Conservation (phyloP, 306 rosid species). For the Carpinus fangiana region DNA sequence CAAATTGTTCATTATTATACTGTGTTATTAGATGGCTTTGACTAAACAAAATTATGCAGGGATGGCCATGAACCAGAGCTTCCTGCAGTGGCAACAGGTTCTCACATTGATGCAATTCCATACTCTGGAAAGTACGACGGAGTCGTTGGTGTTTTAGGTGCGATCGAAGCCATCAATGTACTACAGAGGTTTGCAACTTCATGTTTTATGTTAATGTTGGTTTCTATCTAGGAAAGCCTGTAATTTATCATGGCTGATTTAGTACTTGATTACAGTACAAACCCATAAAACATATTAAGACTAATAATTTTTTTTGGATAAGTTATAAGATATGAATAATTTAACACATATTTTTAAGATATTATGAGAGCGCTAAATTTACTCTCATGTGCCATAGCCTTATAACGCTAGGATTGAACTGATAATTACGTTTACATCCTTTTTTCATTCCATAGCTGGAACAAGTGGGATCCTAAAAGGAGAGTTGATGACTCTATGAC, state of each 20-base stretch:
- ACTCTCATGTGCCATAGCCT: not conserved
- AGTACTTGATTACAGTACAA: not conserved
- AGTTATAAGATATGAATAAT: not conserved
- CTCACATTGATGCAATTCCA: constrained; percentile 96
- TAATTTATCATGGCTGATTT: constrained; percentile 1
- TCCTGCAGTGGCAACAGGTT: constrained; percentile 89
- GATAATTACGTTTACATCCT: constrained; percentile 7
- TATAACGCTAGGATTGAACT: constrained; percentile 1
- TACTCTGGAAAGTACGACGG: constrained; percentile 98
- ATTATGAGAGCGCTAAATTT: not conserved
- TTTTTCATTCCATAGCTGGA: not conserved
- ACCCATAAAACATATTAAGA: not conserved
- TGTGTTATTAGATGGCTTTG: constrained; percentile 15
- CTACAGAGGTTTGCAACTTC: constrained; percentile 64
- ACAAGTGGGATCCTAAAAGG: constrained; percentile 10
- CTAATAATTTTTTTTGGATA: not conserved
- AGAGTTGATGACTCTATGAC: constrained; percentile 4
- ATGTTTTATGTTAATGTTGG: constrained; percentile 14
- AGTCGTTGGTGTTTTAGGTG: constrained; percentile 97
- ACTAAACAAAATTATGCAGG: constrained; percentile 48
- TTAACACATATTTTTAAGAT: not conserved
- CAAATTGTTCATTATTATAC: not conserved
- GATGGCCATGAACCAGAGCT: constrained; percentile 71
- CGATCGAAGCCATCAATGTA: constrained; percentile 86
- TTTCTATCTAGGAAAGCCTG: constrained; percentile 9